A percentile compares a stretch with the other conserved stretches of the same genome.
Evolutionary conservation across 192 early-diverging fungal species (phyloP).

Genomic region (Piromyces finnis): DNA sequence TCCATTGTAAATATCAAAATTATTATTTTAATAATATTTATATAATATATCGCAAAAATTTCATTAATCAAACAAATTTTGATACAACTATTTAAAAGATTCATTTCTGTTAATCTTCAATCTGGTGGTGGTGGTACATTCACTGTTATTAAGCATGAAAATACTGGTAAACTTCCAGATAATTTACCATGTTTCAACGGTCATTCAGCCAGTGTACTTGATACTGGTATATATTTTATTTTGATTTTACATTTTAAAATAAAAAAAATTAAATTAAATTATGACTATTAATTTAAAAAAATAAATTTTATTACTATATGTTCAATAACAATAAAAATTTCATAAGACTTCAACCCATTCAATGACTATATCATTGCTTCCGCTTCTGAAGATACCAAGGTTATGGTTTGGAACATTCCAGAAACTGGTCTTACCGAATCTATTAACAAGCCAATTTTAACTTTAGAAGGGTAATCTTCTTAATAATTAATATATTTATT

Average conservation of each 20-base stretch:
- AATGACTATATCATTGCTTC: conserved; percentile 92
- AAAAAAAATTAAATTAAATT: no score
- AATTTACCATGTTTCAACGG: conserved; percentile 76
- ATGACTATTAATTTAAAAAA: no score
- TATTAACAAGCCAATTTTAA: conserved; percentile 56
- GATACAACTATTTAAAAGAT: no score
- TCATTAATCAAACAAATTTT: no score
- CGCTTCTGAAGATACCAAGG: conserved; percentile 49
- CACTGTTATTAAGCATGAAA: conserved; percentile 69
- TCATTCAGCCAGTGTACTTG: conserved; percentile 83
- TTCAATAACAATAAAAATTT: no score
- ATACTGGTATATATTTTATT: conserved; percentile 39
- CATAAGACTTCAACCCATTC: conserved; percentile 85
- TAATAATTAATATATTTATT: no score
- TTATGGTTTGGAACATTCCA: conserved; percentile 92
- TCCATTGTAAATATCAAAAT: conserved; percentile 45
- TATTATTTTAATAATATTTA: no score
- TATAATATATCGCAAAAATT: no score
- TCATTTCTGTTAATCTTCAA: conserved; percentile 37
- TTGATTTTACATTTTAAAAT: background rate
- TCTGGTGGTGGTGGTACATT: conserved; percentile 68
- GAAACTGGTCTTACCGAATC: conserved; percentile 48
- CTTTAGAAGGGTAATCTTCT: conserved; percentile 53
- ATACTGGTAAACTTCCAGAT: conserved; percentile 68
- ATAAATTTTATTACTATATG: no score